Evolutionary conservation across 2,329 filamentous ascomycete species (phyloP), one percentile per base, ranked within the genome.

Genomic region (Fusarium goolgardi): DNA sequence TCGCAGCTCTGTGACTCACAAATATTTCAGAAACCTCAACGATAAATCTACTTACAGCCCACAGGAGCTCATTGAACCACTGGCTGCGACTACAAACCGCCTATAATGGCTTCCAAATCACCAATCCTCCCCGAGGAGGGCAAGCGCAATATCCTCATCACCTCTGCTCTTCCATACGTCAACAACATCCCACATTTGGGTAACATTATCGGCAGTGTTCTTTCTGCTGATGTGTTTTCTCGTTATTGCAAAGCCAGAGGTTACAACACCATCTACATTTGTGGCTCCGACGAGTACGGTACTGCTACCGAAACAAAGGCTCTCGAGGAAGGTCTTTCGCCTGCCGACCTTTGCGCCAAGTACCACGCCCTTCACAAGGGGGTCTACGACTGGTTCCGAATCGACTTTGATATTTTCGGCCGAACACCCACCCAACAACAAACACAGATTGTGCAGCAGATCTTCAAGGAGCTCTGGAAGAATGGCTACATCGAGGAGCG

Each of bases 231-330:
- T 77, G 92, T 96, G 67, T 97, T 91, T 77, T 86, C 91, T 41
- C 89, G 89, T 71, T 97, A 91, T 81, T 92, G 90, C 81, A 93
- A 93, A 79, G 90, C 91, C 43, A 88, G 93, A 74, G 91, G 90
- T 57, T 86, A 90, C 75, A 91, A 89, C 70, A 96, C 93, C 2
- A 86, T 97, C 51, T 97, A 89, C 78, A 85, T 97, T 71, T 97
- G 94, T 79, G 94, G 94, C 59, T 81, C 80, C n/a, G 95, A 97
- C 82, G 93, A 98, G 81, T 98, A 97, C 79, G 95, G 95, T 59
- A 98, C 95, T 15, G 94, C 95, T 23, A 97, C 94, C 32, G 95
- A 97, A 81, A 97, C 95, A 27, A 97, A 97, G 82, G 95, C 95
- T 6, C 88, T 97, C 40, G 93, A 97, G 78, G 93, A 96, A 78